Percentiles rank a stretch among this genome's conserved stretches.
phyloP scores from a whole-genome alignment of 176 grass and related monocot species.

The Echinochloa phyllopogon region DNA sequence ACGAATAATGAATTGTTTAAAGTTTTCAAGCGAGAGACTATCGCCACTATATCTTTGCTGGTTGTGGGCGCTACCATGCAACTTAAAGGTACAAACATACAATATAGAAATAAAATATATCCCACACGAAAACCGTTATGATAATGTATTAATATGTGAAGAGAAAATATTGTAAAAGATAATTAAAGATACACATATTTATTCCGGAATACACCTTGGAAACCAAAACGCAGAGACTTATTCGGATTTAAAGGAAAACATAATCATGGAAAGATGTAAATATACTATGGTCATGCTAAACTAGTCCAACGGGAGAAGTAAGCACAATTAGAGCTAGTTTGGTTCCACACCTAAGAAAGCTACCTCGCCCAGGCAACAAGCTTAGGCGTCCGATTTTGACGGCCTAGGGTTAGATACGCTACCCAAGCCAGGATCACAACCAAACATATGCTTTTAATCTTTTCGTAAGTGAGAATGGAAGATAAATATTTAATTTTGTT shows the following conservation, averaged over 20 bases:
- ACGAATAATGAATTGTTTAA: background rate
- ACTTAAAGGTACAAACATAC: background rate
- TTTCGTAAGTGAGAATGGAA: background rate
- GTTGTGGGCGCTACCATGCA: background rate
- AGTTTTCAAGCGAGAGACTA: background rate
- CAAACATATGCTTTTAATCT: too few species aligned
- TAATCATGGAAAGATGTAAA: background rate
- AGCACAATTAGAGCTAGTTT: too few species aligned
- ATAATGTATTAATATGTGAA: background rate
- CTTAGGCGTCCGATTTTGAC: too few species aligned
- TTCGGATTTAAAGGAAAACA: background rate
- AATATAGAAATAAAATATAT: background rate
- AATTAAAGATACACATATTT: background rate
- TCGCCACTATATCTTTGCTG: background rate
- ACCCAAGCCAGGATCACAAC: too few species aligned
- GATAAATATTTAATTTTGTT: background rate
- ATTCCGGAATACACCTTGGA: too few species aligned
- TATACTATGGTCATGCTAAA: background rate
- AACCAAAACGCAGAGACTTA: background rate
- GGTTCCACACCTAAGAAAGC: too few species aligned
- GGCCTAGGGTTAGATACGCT: too few species aligned
- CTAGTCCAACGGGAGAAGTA: too few species aligned
- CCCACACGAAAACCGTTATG: background rate
- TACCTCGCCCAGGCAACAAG: too few species aligned
- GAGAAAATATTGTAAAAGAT: background rate